These are phyloP conservation scores for Litsea cubeba DNA, from an alignment of 164 flowering plant genomes.

Conservation along the genomic window DNA sequence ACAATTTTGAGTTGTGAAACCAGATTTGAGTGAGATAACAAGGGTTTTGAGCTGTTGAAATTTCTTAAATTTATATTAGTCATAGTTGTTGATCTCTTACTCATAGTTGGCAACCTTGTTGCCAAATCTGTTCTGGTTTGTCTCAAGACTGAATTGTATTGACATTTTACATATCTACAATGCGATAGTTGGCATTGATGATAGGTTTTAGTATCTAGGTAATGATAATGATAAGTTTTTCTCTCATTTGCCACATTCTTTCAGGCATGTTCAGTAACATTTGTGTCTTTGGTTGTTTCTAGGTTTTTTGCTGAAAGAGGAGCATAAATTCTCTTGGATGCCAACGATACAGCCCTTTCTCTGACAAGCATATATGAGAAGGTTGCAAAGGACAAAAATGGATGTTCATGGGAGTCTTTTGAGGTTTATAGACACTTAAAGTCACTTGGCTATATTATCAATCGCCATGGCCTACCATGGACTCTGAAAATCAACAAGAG, in stretches of 20 bases:
- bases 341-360: conserved; percentile 23
- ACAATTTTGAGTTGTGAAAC: no score
- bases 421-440: conserved; percentile 71
- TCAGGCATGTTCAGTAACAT: neutral
- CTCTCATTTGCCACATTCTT: neutral
- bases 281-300: no score
- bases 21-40: no score
- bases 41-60: no score
- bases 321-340: conserved; percentile 48
- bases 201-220: no score
- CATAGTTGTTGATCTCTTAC: no score
- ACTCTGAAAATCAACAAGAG: conserved; percentile 35
- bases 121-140: no score
- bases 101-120: no score
- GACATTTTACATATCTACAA: no score
- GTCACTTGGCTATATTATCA: conserved; percentile 73
- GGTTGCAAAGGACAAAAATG: conserved; percentile 37
- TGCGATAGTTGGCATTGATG: neutral
- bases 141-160: no score
- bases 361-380: conserved; percentile 42
- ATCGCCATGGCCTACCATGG: conserved; percentile 65
- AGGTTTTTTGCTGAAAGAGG: conserved; percentile 56
- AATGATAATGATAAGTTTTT: neutral
- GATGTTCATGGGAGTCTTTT: conserved; percentile 65
- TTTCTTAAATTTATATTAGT: no score